Evolutionary conservation across 106 monocot genomes (phyloP).

Genomic region (Dioscorea zingiberensis): DNA sequence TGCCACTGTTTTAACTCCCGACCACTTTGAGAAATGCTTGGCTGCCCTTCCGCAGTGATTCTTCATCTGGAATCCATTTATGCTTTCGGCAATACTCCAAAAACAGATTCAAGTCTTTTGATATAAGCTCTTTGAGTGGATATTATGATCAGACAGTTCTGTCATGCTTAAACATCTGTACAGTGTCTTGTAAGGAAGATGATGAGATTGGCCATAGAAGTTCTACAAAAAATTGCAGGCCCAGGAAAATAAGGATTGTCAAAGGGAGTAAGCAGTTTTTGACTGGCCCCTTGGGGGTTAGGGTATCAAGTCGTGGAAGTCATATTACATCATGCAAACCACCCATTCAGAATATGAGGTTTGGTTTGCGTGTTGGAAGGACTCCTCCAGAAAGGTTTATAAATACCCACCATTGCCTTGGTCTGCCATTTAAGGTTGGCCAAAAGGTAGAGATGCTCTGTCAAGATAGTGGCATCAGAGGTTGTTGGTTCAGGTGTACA

Average conservation of each 20-base stretch:
- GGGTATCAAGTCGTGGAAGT: no score
- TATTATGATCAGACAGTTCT: conserved; percentile 77
- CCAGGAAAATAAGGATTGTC: conserved; percentile 36
- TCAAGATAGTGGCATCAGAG: conserved; percentile 93
- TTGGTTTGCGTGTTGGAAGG: conserved; percentile 14
- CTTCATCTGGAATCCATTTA: conserved; percentile 40
- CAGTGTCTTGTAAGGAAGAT: conserved; percentile 24
- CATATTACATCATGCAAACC: no score
- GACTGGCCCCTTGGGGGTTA: no score
- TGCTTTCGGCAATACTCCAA: conserved; percentile 93
- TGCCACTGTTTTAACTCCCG: conserved; percentile 77
- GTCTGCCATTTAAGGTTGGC: conserved; percentile 36
- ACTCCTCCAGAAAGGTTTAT: conserved; percentile 36
- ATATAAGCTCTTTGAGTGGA: conserved; percentile 62
- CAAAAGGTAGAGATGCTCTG: conserved; percentile 79
- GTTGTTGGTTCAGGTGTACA: conserved; percentile 93
- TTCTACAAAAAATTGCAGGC: conserved; percentile 18
- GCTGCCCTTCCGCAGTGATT: conserved; percentile 31
- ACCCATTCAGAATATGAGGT: conserved; percentile 15
- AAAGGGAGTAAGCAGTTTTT: conserved; percentile 12
- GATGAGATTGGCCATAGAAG: conserved; percentile 19
- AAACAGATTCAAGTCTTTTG: conserved; percentile 83
- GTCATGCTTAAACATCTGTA: conserved; percentile 35
- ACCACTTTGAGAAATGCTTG: conserved; percentile 76
- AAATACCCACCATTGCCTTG: conserved; percentile 15